phyloP scores from a whole-genome alignment of 2,329 filamentous ascomycete genomes.

The Aureobasidium sp. region DNA sequence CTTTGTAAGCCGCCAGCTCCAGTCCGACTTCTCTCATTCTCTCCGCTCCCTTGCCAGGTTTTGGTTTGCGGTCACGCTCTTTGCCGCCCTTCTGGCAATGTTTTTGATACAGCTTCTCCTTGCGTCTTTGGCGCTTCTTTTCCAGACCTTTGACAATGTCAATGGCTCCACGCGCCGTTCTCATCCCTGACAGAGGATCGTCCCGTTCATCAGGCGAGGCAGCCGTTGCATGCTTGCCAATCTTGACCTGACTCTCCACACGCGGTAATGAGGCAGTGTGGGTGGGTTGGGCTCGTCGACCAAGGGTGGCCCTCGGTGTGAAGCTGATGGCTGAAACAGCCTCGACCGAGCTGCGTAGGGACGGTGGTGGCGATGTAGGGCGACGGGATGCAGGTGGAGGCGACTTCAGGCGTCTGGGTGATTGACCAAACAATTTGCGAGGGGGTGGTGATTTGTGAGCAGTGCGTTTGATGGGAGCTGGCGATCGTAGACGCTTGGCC shows the following conservation, averaged over 20 bases:
- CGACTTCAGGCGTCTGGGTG: constrained; percentile 56
- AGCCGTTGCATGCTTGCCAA: constrained; percentile 1
- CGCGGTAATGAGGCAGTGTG: constrained; percentile 84
- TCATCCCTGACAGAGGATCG: constrained; percentile 45
- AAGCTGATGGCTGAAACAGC: constrained; percentile 29
- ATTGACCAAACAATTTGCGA: constrained; percentile 58
- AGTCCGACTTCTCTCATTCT: constrained; percentile 90
- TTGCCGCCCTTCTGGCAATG: constrained; percentile 76
- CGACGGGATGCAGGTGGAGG: constrained; percentile 33
- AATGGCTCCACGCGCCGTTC: constrained; percentile 76
- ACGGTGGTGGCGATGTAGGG: constrained; percentile 62
- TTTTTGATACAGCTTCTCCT: constrained; percentile 86
- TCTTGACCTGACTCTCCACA: constrained; percentile 13
- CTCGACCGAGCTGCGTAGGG: constrained; percentile 39
- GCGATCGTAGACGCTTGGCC: constrained; percentile 22
- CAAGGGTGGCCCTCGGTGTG: constrained; percentile 23
- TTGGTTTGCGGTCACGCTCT: constrained; percentile 42
- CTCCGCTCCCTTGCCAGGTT: constrained; percentile 81
- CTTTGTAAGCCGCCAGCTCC: constrained; percentile 72
- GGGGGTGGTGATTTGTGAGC: constrained; percentile 27
- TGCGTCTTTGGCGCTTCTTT: constrained; percentile 84
- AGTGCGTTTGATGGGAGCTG: constrained; percentile 29
- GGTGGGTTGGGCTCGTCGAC: constrained; percentile 54
- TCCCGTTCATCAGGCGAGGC: constrained; percentile 33
- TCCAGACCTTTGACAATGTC: constrained; percentile 97